phyloP scores from a whole-genome alignment of 2,329 filamentous ascomycete species.

The Parastagonospora avenae region DNA sequence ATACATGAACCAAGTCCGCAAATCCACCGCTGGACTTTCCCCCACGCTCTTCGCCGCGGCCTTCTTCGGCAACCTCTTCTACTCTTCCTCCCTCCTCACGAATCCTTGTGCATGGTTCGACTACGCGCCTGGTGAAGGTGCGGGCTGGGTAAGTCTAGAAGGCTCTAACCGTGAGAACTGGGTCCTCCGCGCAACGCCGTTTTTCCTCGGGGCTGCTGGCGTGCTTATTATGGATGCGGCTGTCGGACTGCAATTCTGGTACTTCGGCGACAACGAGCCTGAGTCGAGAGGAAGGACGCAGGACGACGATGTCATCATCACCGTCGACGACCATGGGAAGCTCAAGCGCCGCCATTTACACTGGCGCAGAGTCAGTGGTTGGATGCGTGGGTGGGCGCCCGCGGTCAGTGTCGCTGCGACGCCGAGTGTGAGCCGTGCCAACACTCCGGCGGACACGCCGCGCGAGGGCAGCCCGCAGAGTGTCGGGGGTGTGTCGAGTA shows the following conservation, averaged over 20 bases:
- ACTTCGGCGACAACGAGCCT: constrained; percentile 57
- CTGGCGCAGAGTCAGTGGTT: constrained; percentile 65
- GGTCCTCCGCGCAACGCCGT: constrained; percentile 64
- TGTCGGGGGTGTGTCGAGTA: constrained; percentile 9
- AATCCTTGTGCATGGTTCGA: constrained; percentile 68
- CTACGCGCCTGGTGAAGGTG: constrained; percentile 59
- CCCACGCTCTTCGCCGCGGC: constrained; percentile 69
- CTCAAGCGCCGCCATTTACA: constrained; percentile 48
- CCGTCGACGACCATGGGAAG: constrained; percentile 46
- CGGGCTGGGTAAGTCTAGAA: constrained; percentile 63
- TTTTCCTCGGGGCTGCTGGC: constrained; percentile 69
- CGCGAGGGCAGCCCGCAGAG: constrained; percentile 21
- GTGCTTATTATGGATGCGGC: constrained; percentile 66
- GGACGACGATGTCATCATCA: constrained; percentile 55
- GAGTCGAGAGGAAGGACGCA: too few relatives aligned
- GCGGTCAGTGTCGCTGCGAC: constrained; percentile 50
- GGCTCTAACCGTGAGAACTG: constrained; percentile 62
- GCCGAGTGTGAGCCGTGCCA: constrained; percentile 34
- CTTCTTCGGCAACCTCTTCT: constrained; percentile 71
- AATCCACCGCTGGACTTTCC: constrained; percentile 67
- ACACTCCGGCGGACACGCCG: constrained; percentile 32
- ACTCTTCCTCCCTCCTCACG: constrained; percentile 65
- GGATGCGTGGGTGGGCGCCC: constrained; percentile 71
- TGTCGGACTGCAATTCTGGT: constrained; percentile 66
- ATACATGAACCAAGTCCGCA: constrained; percentile 67